Evolutionary conservation across 257 asterid species (phyloP).

Genomic region (Gentiana dahurica): DNA sequence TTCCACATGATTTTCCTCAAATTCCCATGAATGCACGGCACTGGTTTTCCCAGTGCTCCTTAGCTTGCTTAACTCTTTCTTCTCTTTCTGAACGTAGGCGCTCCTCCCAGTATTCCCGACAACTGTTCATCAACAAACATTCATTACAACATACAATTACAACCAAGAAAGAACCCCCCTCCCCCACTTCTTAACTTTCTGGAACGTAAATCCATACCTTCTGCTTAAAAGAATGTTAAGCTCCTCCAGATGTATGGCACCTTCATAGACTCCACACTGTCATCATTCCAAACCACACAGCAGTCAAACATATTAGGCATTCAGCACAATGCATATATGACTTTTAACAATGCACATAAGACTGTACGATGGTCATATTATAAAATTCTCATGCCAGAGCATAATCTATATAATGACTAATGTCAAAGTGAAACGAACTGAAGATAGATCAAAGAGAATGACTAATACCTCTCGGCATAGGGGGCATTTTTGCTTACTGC

Average conservation of each 20-base stretch:
- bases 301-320: too few relatives aligned
- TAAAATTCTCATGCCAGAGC: too few relatives aligned
- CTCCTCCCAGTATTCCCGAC: slow-evolving; percentile 70
- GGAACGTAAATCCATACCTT: slow-evolving; percentile 32
- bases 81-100: slow-evolving; percentile 52
- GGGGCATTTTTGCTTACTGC: slow-evolving; percentile 48
- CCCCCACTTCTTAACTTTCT: too few relatives aligned
- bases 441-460: not conserved
- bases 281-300: too few relatives aligned
- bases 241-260: slow-evolving; percentile 75
- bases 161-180: too few relatives aligned
- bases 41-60: slow-evolving; percentile 90
- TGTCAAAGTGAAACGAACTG: too few relatives aligned
- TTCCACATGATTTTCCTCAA: slow-evolving; percentile 12
- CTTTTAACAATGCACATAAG: too few relatives aligned
- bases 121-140: slow-evolving; percentile 28
- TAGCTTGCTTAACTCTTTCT: slow-evolving; percentile 63
- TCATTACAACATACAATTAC: too few relatives aligned
- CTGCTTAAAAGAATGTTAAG: slow-evolving; percentile 55
- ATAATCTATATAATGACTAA: too few relatives aligned
- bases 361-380: too few relatives aligned
- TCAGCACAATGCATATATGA: too few relatives aligned
- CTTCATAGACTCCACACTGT: slow-evolving; percentile 67
- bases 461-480: slow-evolving; percentile 84
- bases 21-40: slow-evolving; percentile 63